Evolutionary conservation across 2,329 filamentous ascomycete species (phyloP).

Genomic region (Talaromyces rugulosus): DNA sequence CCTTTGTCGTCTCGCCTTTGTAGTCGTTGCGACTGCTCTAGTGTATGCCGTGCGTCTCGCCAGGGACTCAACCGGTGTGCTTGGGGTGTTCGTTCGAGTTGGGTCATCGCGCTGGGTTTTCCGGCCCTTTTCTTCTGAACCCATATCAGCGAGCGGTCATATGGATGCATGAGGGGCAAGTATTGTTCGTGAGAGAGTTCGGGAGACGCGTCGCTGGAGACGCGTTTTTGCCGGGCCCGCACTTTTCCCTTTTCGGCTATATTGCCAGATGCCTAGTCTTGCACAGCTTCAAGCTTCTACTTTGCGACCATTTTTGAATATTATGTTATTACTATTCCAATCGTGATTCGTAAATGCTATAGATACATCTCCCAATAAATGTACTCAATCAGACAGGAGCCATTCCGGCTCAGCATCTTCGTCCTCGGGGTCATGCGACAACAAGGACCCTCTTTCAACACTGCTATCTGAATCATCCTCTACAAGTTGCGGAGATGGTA

Average conservation of each 20-base stretch:
- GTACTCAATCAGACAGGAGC: conserved; percentile 42
- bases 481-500: conserved; percentile 13
- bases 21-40: conserved; percentile 10
- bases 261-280: not conserved
- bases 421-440: conserved; percentile 61
- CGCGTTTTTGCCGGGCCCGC: not conserved
- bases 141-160: conserved; percentile 5
- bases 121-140: not conserved
- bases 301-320: not conserved
- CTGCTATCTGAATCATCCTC: conserved; percentile 28
- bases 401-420: conserved; percentile 63
- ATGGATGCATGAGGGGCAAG: not conserved
- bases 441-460: conserved; percentile 48
- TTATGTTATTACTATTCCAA: not conserved
- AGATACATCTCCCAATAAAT: not conserved
- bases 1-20: conserved; percentile 7
- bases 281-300: not conserved
- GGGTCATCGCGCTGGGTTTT: not conserved
- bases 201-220: conserved; percentile 5
- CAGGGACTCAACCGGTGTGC: conserved; percentile 3
- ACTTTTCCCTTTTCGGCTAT: conserved; percentile 4
- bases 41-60: not conserved
- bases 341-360: not conserved
- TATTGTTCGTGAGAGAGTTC: not conserved
- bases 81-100: conserved; percentile 1